These are phyloP conservation scores for Cystofilobasidium ferigula DNA, from an alignment of 768 basidiomycete species.

Conservation along the genomic window DNA sequence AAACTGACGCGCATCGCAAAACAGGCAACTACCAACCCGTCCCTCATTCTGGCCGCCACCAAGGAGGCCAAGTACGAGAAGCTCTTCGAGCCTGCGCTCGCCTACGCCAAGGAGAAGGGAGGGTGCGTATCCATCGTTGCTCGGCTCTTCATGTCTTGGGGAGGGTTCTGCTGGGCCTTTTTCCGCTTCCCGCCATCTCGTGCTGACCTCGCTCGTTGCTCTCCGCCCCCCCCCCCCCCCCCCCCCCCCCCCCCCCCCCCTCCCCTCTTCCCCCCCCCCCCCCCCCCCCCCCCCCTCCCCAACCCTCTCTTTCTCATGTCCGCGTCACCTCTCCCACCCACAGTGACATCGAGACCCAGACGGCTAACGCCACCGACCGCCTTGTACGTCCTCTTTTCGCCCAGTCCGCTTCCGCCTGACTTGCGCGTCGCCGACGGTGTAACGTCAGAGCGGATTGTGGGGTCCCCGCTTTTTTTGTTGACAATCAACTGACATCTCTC, in stretches of 20 bases:
- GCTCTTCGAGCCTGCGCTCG: conserved; percentile 64
- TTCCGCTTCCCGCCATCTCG: background rate
- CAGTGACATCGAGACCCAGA: conserved; percentile 56
- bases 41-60: conserved; percentile 76
- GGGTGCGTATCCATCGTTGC: conserved; percentile 39
- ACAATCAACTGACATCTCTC: background rate
- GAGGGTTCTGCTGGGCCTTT: background rate
- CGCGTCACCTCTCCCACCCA: background rate
- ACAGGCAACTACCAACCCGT: conserved; percentile 95
- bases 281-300: background rate
- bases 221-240: background rate
- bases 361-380: conserved; percentile 72
- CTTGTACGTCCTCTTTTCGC: conserved; percentile 49
- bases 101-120: conserved; percentile 68
- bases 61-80: conserved; percentile 75
- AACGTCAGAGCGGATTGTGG: no score
- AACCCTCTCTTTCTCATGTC: background rate
- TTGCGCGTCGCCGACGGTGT: no score
- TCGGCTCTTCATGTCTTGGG: background rate
- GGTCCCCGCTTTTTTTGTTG: conserved; percentile 2
- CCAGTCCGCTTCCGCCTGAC: background rate
- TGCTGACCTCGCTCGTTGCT: background rate
- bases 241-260: background rate
- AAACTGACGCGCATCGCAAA: background rate
- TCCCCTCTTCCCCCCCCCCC: background rate